Conservation (phyloP, 1,139 yeast genomes). For the Candida gigantensis region DNA sequence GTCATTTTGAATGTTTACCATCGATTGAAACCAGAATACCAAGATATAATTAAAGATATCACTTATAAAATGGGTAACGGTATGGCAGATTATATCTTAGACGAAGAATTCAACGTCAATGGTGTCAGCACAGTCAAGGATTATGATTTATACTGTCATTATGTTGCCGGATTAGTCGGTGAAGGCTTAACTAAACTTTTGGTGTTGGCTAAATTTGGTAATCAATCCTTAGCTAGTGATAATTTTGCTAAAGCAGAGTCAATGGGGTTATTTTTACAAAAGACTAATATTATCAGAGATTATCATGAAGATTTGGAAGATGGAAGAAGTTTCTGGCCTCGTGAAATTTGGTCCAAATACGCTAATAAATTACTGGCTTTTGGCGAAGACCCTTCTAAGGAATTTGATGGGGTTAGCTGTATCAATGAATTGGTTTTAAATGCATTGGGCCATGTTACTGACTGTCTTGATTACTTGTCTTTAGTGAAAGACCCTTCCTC, state of each 20-base stretch:
- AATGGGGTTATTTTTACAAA: constrained; percentile 95
- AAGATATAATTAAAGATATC: constrained; percentile 74
- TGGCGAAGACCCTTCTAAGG: constrained; percentile 39
- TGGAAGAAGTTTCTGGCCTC: constrained; percentile 96
- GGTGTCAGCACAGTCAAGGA: constrained; percentile 81
- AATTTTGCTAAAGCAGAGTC: constrained; percentile 66
- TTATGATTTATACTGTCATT: constrained; percentile 89
- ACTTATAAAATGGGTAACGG: constrained; percentile 92
- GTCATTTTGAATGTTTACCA: constrained; percentile 69
- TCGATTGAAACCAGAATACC: constrained; percentile 71
- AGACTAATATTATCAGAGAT: constrained; percentile 94
- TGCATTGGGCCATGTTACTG: constrained; percentile 76
- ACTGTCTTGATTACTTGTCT: constrained; percentile 75
- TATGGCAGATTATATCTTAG: constrained; percentile 90
- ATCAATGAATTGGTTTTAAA: constrained; percentile 80
- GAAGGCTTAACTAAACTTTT: constrained; percentile 88
- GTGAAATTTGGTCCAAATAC: constrained; percentile 87
- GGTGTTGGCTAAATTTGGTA: constrained; percentile 66
- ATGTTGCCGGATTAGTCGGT: constrained; percentile 97
- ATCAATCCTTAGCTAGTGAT: constrained; percentile 48
- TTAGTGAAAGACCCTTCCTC: constrained; percentile 78
- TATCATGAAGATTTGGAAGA: constrained; percentile 90
- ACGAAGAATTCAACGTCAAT: constrained; percentile 73
- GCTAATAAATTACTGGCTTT: constrained; percentile 65
- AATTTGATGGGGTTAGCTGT: constrained; percentile 65